Conservation (phyloP, 345 rosid genomes). For the Ceriops tagal region DNA sequence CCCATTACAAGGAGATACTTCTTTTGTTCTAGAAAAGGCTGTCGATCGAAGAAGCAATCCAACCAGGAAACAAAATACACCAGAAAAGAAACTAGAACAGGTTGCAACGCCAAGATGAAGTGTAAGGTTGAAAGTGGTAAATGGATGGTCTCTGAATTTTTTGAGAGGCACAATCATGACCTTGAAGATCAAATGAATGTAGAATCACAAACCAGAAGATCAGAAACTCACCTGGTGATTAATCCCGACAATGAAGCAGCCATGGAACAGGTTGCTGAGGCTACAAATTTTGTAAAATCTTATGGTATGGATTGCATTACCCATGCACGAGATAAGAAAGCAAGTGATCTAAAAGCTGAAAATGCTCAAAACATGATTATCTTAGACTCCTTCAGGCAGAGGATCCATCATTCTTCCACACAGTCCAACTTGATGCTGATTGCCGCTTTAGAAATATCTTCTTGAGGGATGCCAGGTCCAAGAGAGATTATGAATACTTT, state of each 20-base stretch:
- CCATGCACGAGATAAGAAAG: background rate
- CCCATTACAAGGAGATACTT: constrained; percentile 12
- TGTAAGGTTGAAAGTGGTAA: constrained; percentile 14
- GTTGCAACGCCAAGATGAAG: constrained; percentile 16
- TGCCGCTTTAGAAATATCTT: constrained; percentile 4
- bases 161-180: constrained; percentile 20
- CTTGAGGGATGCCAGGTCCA: constrained; percentile 21
- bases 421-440: constrained; percentile 9
- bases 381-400: constrained; percentile 10
- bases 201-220: background rate
- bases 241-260: background rate
- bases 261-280: background rate
- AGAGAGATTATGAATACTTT: background rate
- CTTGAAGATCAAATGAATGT: constrained; percentile 3
- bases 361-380: constrained; percentile 16
- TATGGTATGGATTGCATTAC: background rate
- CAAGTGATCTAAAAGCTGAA: background rate
- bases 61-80: constrained; percentile 5
- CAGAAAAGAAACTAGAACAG: constrained; percentile 27
- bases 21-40: constrained; percentile 21
- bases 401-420: constrained; percentile 16
- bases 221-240: constrained; percentile 5
- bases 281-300: background rate
- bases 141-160: constrained; percentile 17
- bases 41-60: constrained; percentile 2